These are phyloP conservation scores for Solioccasus polychromus DNA, from an alignment of 768 basidiomycete genomes.

Conservation along the genomic window DNA sequence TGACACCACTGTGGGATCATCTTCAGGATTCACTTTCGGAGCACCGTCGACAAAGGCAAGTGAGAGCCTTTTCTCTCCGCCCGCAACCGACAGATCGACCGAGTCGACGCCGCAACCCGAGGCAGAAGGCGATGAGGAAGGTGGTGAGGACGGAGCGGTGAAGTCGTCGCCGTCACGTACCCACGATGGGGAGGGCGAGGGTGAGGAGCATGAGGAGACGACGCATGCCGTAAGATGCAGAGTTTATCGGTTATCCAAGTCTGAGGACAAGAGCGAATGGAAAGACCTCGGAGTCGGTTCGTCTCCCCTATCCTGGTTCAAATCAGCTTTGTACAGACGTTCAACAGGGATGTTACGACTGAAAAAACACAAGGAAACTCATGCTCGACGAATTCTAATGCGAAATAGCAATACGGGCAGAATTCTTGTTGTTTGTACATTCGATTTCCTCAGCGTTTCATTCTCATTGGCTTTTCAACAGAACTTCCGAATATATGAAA, in stretches of 20 bases:
- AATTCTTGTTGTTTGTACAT: slow-evolving; percentile 58
- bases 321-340: not conserved
- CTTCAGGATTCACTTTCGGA: slow-evolving; percentile 27
- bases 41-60: slow-evolving; percentile 16
- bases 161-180: slow-evolving; percentile 26
- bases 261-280: slow-evolving; percentile 52
- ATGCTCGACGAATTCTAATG: slow-evolving; percentile 57
- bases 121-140: slow-evolving; percentile 20
- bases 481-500: slow-evolving; percentile 72
- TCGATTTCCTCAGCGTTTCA: not conserved
- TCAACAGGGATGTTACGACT: slow-evolving; percentile 60
- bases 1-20: slow-evolving; percentile 14
- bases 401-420: slow-evolving; percentile 75
- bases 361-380: slow-evolving; percentile 70
- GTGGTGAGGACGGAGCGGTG: slow-evolving; percentile 29
- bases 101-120: slow-evolving; percentile 32
- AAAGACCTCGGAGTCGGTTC: slow-evolving; percentile 64
- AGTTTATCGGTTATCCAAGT: slow-evolving; percentile 57
- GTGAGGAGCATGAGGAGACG: slow-evolving; percentile 79
- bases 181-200: slow-evolving; percentile 72
- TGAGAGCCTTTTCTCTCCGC: slow-evolving; percentile 27
- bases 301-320: slow-evolving; percentile 21
- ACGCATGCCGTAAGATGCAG: slow-evolving; percentile 56
- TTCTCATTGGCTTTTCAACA: slow-evolving; percentile 29
- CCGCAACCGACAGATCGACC: slow-evolving; percentile 26